phyloP scores from a whole-genome alignment of 1,284 basidiomycete genomes.

The Ceratobasidium theobromae region DNA sequence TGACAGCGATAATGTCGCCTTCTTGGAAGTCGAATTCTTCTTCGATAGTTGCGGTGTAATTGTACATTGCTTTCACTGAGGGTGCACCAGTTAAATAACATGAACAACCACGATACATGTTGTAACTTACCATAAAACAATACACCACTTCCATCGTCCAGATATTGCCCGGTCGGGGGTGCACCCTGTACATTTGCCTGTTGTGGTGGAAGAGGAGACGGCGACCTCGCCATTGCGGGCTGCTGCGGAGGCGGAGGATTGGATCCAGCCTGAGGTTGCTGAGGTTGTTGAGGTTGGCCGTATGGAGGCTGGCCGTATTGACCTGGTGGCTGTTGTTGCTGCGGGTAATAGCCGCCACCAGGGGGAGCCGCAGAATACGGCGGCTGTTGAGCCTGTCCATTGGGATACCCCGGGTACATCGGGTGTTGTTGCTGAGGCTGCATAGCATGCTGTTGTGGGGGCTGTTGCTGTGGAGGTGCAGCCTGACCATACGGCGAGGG shows the following conservation, averaged over 20 bases:
- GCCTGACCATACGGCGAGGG: slow-evolving; percentile 37
- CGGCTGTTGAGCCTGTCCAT: slow-evolving; percentile 37
- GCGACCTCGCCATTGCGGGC: slow-evolving; percentile 26
- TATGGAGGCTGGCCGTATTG: slow-evolving; percentile 28
- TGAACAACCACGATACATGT: not conserved
- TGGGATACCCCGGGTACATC: slow-evolving; percentile 37
- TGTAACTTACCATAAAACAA: slow-evolving; percentile 72
- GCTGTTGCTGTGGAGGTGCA: slow-evolving; percentile 42
- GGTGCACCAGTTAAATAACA: not conserved
- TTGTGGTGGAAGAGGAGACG: slow-evolving; percentile 33
- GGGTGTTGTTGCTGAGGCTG: slow-evolving; percentile 17
- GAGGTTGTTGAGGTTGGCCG: slow-evolving; percentile 32
- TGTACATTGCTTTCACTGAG: slow-evolving; percentile 87
- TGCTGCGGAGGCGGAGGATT: slow-evolving; percentile 32
- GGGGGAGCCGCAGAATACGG: slow-evolving; percentile 38
- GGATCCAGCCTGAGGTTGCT: slow-evolving; percentile 34
- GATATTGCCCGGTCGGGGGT: slow-evolving; percentile 53
- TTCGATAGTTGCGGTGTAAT: slow-evolving; percentile 82
- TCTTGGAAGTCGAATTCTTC: slow-evolving; percentile 91
- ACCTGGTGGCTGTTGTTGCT: slow-evolving; percentile 36
- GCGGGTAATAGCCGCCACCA: slow-evolving; percentile 38
- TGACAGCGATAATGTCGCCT: slow-evolving; percentile 91
- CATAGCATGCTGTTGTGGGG: slow-evolving; percentile 34
- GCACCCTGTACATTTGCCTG: slow-evolving; percentile 35
- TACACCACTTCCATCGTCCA: slow-evolving; percentile 75